Evolutionary conservation across 768 basidiomycete genomes (phyloP).

Genomic region (Tylopilus sp.): DNA sequence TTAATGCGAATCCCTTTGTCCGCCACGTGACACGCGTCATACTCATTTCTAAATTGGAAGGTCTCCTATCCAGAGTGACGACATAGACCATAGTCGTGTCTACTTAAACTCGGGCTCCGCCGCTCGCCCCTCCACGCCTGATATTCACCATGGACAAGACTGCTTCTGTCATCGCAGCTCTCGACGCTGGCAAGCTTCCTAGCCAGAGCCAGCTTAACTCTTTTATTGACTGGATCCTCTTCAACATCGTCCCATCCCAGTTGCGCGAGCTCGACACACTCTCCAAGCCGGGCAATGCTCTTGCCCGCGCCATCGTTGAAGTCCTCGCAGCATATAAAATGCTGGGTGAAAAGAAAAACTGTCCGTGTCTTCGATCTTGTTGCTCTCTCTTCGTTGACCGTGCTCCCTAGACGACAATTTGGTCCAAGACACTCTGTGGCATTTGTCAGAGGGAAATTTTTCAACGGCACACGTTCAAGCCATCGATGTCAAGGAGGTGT

Average conservation of each 20-base stretch:
- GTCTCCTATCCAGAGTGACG: constrained; percentile 20
- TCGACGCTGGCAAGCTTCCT: constrained; percentile 71
- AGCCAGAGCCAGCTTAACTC: constrained; percentile 52
- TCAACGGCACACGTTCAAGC: constrained; percentile 35
- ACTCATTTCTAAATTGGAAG: neutral
- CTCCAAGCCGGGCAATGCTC: constrained; percentile 50
- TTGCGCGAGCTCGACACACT: constrained; percentile 40
- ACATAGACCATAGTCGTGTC: neutral
- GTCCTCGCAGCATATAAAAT: constrained; percentile 58
- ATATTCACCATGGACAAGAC: constrained; percentile 54
- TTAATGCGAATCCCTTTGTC: neutral
- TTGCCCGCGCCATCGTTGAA: constrained; percentile 48
- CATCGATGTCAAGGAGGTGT: constrained; percentile 43
- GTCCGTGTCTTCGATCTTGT: constrained; percentile 28
- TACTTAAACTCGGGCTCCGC: neutral
- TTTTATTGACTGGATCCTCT: constrained; percentile 54
- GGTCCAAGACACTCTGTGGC: constrained; percentile 64
- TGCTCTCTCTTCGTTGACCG: neutral
- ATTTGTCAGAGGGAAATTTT: constrained; percentile 55
- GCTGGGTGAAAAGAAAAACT: constrained; percentile 54
- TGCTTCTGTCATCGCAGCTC: constrained; percentile 59
- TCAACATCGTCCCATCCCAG: constrained; percentile 44
- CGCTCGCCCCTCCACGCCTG: neutral
- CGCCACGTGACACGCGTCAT: constrained; percentile 19
- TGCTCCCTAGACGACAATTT: constrained; percentile 52